A percentile compares a stretch with the other conserved stretches of the same genome.
These are phyloP conservation scores for Lentinula sp. DNA, from an alignment of 768 basidiomycete genomes.

Conservation along the genomic window DNA sequence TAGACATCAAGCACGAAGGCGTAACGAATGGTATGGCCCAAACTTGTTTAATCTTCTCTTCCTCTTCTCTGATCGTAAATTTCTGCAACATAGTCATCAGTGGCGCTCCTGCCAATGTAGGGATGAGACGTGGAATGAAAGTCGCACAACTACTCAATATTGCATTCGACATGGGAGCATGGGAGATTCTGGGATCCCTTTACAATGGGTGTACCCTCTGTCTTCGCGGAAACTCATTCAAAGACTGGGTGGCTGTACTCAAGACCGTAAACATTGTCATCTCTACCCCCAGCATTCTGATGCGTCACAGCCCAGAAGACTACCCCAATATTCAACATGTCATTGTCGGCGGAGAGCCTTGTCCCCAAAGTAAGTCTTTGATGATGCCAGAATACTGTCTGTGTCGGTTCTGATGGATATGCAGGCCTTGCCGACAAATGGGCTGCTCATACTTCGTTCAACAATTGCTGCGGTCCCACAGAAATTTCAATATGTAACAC, in stretches of 20 bases:
- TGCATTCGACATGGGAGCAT: constrained; percentile 63
- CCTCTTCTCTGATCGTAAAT: neutral
- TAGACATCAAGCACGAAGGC: constrained; percentile 35
- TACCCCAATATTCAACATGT: constrained; percentile 51
- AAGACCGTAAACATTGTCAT: constrained; percentile 47
- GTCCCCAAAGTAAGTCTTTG: constrained; percentile 32
- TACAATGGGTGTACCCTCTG: constrained; percentile 48
- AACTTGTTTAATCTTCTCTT: constrained; percentile 12
- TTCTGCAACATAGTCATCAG: constrained; percentile 28
- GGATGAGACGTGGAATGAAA: constrained; percentile 48
- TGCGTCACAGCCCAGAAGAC: constrained; percentile 39
- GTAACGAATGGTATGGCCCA: constrained; percentile 26
- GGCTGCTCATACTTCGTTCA: constrained; percentile 13
- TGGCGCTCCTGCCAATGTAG: constrained; percentile 46
- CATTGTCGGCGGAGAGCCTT: constrained; percentile 52
- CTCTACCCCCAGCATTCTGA: constrained; percentile 46
- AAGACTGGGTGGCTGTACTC: constrained; percentile 45
- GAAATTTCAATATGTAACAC: constrained; percentile 46
- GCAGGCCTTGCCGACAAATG: constrained; percentile 24
- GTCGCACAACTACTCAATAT: constrained; percentile 60
- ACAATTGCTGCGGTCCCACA: constrained; percentile 35
- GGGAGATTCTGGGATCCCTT: constrained; percentile 51
- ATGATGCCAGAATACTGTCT: neutral
- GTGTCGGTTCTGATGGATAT: neutral
- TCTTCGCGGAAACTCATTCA: constrained; percentile 43